These are phyloP conservation scores for Dryas integrifolia DNA, from an alignment of 331 rosid species.

Conservation along the genomic window DNA sequence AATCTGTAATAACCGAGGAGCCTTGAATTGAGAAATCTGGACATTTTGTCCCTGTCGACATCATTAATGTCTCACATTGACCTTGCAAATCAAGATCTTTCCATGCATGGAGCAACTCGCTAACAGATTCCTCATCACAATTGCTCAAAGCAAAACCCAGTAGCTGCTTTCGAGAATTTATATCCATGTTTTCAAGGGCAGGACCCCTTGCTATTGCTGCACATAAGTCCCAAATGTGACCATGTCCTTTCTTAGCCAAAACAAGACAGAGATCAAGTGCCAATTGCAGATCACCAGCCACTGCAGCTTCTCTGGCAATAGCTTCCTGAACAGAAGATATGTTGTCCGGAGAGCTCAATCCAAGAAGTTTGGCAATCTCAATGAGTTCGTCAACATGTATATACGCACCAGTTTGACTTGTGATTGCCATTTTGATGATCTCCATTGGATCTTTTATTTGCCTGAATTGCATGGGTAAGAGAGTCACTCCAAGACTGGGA, in stretches of 20 bases:
- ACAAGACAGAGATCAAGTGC: conserved; percentile 96
- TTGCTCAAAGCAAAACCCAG: conserved; percentile 91
- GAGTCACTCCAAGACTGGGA: conserved; percentile 92
- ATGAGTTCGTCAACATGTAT: conserved; percentile 92
- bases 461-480: conserved; percentile 90
- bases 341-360: conserved; percentile 70
- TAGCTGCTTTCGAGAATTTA: conserved; percentile 78
- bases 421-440: conserved; percentile 82
- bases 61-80: conserved; percentile 69
- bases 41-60: conserved; percentile 50
- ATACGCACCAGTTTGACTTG: conserved; percentile 83
- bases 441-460: conserved; percentile 96
- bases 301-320: conserved; percentile 99
- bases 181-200: conserved; percentile 89
- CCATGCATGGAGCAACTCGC: conserved; percentile 92
- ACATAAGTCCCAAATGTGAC: conserved; percentile 91
- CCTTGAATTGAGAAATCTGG: conserved; percentile 53
- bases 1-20: conserved; percentile 48
- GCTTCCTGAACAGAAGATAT: conserved; percentile 89
- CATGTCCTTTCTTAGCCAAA: conserved; percentile 87
- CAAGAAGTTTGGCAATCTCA: conserved; percentile 89
- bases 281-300: conserved; percentile 96
- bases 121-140: conserved; percentile 89
- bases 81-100: conserved; percentile 97
- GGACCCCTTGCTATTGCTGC: conserved; percentile 99